phyloP scores from a whole-genome alignment of 306 rosid genomes.

The Albizia julibrissin region DNA sequence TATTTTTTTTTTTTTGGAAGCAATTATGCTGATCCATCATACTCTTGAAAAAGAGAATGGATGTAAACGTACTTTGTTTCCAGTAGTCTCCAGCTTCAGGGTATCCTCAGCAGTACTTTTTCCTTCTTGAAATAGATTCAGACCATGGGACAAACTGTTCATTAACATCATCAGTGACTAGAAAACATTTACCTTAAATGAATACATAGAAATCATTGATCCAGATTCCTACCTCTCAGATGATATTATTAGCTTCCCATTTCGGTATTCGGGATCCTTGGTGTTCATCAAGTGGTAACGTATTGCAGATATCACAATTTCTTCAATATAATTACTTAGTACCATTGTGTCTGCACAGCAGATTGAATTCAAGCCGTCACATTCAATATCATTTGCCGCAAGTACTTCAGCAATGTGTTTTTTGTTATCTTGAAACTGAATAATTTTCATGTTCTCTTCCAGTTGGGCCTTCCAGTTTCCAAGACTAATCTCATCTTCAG shows the following conservation, averaged over 20 bases:
- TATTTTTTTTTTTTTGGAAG: not conserved
- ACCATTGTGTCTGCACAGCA: conserved; percentile 66
- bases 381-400: conserved; percentile 84
- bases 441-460: conserved; percentile 70
- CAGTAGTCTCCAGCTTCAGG: conserved; percentile 57
- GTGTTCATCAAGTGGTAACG: conserved; percentile 68
- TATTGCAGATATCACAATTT: conserved; percentile 79
- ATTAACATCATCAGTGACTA: conserved; percentile 37
- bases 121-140: conserved; percentile 82
- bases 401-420: conserved; percentile 88
- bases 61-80: conserved; percentile 59
- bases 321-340: conserved; percentile 70
- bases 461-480: conserved; percentile 69
- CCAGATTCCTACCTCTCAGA: conserved; percentile 61
- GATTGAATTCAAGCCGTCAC: conserved; percentile 71
- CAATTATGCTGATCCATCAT: not conserved
- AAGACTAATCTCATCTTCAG: conserved; percentile 69
- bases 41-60: conserved; percentile 16
- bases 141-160: conserved; percentile 85
- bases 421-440: conserved; percentile 80
- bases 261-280: conserved; percentile 77
- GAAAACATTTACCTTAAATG: conserved; percentile 12
- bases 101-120: conserved; percentile 58
- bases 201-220: conserved; percentile 1
- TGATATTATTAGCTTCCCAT: conserved; percentile 88